A percentile compares a stretch with the other conserved stretches of the same genome.
Conservation (phyloP, 2,329 filamentous ascomycete species). For the Thermothelomyces thermophilus region DNA sequence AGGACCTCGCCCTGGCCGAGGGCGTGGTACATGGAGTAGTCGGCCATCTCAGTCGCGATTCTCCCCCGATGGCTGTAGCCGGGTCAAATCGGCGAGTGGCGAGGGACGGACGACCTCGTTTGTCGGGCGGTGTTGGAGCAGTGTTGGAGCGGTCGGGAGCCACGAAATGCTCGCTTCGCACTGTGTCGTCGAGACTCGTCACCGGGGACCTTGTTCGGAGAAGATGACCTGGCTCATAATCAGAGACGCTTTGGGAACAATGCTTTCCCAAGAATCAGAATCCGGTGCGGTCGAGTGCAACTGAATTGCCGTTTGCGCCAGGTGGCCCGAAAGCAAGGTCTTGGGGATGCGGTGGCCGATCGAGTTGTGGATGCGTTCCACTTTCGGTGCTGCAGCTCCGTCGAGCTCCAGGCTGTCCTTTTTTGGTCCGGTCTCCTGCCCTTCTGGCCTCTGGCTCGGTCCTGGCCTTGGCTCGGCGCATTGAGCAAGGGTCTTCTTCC, state of each 20-base stretch:
- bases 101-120: not conserved
- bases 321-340: constrained; percentile 2
- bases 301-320: constrained; percentile 1
- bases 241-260: not conserved
- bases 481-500: no score
- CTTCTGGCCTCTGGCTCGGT: no score
- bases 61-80: not conserved
- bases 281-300: not conserved
- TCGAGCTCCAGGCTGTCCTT: no score
- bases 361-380: constrained; percentile 9
- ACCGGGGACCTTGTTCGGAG: constrained; percentile 18
- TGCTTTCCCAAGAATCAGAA: not conserved
- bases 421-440: no score
- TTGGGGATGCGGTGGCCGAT: not conserved
- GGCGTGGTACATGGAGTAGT: constrained; percentile 47
- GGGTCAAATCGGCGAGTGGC: no score
- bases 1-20: constrained; percentile 44
- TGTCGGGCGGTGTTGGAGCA: not conserved
- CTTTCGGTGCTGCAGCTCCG: constrained; percentile 3
- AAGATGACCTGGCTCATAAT: constrained; percentile 18
- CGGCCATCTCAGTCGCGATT: constrained; percentile 27
- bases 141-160: no score
- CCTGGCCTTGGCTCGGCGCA: no score
- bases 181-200: constrained; percentile 9
- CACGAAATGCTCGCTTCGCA: not conserved